Evolutionary conservation across 768 basidiomycete genomes (phyloP), one percentile per base, ranked within the genome.

Genomic region (Xerocomellus amylosporus): DNA sequence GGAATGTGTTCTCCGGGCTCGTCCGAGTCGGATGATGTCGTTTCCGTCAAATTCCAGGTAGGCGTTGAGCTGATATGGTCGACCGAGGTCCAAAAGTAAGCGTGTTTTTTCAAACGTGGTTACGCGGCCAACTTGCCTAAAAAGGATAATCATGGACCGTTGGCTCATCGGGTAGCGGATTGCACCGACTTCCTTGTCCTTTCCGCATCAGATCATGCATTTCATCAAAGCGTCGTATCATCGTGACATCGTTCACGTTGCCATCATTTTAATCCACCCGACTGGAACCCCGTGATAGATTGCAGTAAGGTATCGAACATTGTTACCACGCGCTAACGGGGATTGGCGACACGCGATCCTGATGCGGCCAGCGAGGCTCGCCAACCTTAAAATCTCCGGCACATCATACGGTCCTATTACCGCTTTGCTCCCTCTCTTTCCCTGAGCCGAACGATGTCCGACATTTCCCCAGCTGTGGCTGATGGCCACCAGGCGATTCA

Each of bases 381-480:
- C 24, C 24, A 24, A 3, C 36, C 19, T 51, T 38, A 54, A 46
- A 58, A 53, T 31, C 20, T 13, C 6, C 8, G 36, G 40, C 37
- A n/a, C n/a, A n/a, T n/a, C n/a, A n/a, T n/a, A n/a, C n/a, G 64
- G 51, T 44, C 12, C 2, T 22, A 33, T 46, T 33, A 14, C 63
- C 49, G 46, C 47, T 38, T 43, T 55, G n/a, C 45, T 10, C n/a
- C 26, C 6, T 45, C 40, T 34, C 44, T 46, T 38, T 24, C 40
- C 15, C 31, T 20, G 55, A 51, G 28, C 47, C 45, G 31, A 38
- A 39, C 28, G 19, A 72, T 72, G 71, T 3, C 56, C 28, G 49
- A 57, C 43, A 30, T 46, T 13, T 46, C n/a, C 40, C 36, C 46
- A 24, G 34, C 40, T n/a, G 36, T 46, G 15, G 54, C 47, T 24